Percentiles rank a stretch among this genome's conserved stretches.
phyloP scores from a whole-genome alignment of 2,329 filamentous ascomycete species.

The Ilyonectria sp. region DNA sequence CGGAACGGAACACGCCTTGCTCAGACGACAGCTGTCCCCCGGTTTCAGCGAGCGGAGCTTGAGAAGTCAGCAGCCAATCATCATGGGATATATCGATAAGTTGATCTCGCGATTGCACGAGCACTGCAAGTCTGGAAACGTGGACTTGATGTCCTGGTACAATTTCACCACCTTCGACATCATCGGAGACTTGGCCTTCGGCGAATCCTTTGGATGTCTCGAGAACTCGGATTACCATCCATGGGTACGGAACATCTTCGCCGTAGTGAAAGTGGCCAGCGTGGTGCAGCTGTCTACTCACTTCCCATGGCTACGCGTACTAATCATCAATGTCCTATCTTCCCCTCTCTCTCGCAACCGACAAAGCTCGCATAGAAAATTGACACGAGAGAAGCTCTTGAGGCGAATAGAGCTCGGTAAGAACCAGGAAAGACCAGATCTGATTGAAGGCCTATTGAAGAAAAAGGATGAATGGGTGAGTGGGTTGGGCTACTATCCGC shows the following conservation, averaged over 20 bases:
- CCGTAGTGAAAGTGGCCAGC: slow-evolving; percentile 21
- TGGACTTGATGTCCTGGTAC: slow-evolving; percentile 48
- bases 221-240: slow-evolving; percentile 44
- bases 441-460: not conserved
- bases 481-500: no score
- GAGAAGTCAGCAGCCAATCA: slow-evolving; percentile 11
- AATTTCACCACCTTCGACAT: no score
- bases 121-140: slow-evolving; percentile 5
- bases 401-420: not conserved
- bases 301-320: no score
- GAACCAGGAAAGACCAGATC: not conserved
- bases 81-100: slow-evolving; percentile 17
- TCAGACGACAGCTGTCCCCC: not conserved
- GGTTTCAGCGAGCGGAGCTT: slow-evolving; percentile 19
- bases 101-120: slow-evolving; percentile 14
- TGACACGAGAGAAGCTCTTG: not conserved
- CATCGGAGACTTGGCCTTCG: slow-evolving; percentile 49
- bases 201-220: slow-evolving; percentile 45
- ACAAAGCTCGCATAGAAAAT: no score
- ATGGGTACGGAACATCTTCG: slow-evolving; percentile 47
- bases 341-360: no score
- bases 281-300: slow-evolving; percentile 18
- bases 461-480: not conserved
- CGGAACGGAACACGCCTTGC: slow-evolving; percentile 4
- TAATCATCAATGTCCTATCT: no score